phyloP scores from a whole-genome alignment of 1,284 basidiomycete species.

The Leccinum subatratum region DNA sequence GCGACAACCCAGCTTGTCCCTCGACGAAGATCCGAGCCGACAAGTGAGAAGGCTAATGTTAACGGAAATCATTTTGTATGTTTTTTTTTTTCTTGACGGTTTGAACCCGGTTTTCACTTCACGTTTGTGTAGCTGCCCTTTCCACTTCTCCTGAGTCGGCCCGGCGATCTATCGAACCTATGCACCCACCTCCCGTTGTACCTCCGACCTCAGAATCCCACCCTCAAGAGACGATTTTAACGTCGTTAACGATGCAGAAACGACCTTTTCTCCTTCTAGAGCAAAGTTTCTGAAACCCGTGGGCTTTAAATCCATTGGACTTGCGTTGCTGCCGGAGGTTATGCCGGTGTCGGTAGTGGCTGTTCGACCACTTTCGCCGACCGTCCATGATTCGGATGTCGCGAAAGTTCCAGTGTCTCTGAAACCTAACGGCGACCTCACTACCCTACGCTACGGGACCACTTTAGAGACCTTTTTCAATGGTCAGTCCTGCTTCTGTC shows the following conservation, averaged over 20 bases:
- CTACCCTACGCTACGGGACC: slow-evolving; percentile 48
- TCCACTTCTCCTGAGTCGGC: slow-evolving; percentile 22
- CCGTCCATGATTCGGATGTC: slow-evolving; percentile 16
- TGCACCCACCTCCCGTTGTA: slow-evolving; percentile 31
- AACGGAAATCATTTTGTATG: slow-evolving; percentile 38
- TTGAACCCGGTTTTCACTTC: slow-evolving; percentile 11
- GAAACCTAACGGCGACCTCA: slow-evolving; percentile 25
- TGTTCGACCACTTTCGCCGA: slow-evolving; percentile 17
- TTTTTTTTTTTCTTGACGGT: slow-evolving; percentile 7
- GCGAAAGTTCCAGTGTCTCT: slow-evolving; percentile 23
- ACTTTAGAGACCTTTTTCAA: slow-evolving; percentile 73
- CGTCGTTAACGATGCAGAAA: slow-evolving; percentile 14
- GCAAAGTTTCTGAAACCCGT: slow-evolving; percentile 35
- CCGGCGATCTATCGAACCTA: slow-evolving; percentile 26
- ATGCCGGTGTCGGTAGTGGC: slow-evolving; percentile 9
- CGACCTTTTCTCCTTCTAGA: slow-evolving; percentile 25
- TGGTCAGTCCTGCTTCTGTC: slow-evolving; percentile 52
- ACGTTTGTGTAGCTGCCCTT: slow-evolving; percentile 16
- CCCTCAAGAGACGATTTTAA: slow-evolving; percentile 15
- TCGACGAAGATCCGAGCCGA: slow-evolving; percentile 21
- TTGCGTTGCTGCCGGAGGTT: slow-evolving; percentile 13
- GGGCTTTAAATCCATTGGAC: slow-evolving; percentile 62
- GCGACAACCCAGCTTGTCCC: slow-evolving; percentile 22
- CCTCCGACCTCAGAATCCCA: slow-evolving; percentile 21
- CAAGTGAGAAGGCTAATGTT: slow-evolving; percentile 25